Conservation (phyloP, 352 stramenopile species). For the Aphanomyces cochlioides region DNA sequence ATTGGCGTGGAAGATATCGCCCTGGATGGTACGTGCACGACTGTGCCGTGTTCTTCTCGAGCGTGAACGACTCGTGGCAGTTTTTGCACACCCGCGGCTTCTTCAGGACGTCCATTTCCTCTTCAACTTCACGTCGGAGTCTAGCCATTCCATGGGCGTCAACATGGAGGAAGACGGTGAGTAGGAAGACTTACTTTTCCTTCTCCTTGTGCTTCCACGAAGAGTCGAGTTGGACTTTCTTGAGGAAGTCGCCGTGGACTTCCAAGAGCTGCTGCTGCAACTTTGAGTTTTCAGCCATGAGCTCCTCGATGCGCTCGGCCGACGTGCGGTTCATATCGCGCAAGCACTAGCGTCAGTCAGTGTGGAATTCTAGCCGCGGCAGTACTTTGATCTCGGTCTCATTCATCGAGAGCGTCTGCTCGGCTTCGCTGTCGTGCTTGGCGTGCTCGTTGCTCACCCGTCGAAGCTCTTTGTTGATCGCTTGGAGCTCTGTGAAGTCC, state of each 20-base stretch:
- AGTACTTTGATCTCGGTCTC: slow-evolving; percentile 68
- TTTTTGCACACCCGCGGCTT: slow-evolving; percentile 72
- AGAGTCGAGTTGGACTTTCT: slow-evolving; percentile 77
- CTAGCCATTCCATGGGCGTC: background rate
- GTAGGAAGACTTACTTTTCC: slow-evolving; percentile 23
- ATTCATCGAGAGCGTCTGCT: slow-evolving; percentile 37
- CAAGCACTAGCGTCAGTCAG: slow-evolving; percentile 38
- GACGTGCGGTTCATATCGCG: slow-evolving; percentile 69
- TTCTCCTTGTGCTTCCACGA: slow-evolving; percentile 31
- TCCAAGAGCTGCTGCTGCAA: slow-evolving; percentile 72
- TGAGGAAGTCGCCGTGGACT: slow-evolving; percentile 72
- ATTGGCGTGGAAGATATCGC: slow-evolving; percentile 68
- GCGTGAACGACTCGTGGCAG: slow-evolving; percentile 79
- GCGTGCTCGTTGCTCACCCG: slow-evolving; percentile 47
- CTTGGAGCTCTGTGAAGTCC: slow-evolving; percentile 51
- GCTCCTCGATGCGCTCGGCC: slow-evolving; percentile 72
- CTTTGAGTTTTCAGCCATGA: slow-evolving; percentile 63
- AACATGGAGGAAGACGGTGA: too few species aligned
- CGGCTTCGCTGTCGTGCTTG: slow-evolving; percentile 28
- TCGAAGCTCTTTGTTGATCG: slow-evolving; percentile 31
- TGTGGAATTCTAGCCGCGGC: background rate
- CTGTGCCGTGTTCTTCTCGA: slow-evolving; percentile 77
- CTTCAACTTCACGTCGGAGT: slow-evolving; percentile 40
- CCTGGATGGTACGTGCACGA: slow-evolving; percentile 76
- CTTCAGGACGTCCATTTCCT: slow-evolving; percentile 67